Evolutionary conservation across 1,139 yeast genomes (phyloP), one percentile per base, ranked within the genome.

Genomic region (Yamadazyma triangularis): DNA sequence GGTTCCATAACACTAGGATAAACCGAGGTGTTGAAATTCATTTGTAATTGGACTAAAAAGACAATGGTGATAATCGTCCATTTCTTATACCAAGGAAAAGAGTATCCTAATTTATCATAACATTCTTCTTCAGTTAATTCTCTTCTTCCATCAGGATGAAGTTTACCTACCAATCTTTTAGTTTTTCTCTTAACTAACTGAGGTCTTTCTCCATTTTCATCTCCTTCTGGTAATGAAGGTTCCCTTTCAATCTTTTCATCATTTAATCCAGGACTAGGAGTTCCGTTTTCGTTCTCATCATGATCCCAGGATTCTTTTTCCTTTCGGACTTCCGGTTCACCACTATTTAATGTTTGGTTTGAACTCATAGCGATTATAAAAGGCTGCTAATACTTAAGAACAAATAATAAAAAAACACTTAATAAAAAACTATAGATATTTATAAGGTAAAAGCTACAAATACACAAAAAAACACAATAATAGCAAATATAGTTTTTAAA

Each of bases 21-120:
- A 8, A 60, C 51, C 38, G 59, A 47, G 4, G 66, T 42, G 40
- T 61, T 61, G 45, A 58, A 59, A 40, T 61, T 61, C 67, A 61
- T 61, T 7, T 66, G 59, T 23, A 57, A 38, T 39, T 61, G 68
- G 5, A 60, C 65, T n/a, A 51, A 35, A 35, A 61, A 61, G 13
- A 57, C 49, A 13, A 61, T 53, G 2, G 56, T 36, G 15, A 60
- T 36, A 21, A 60, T 56, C 27, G 42, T 40, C 67, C 67, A 61
- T 42, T 60, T 60, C 36, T 53, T 57, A 27, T 26, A 26, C 35
- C 47, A 29, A 3, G 62, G 50, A 38, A 47, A 61, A 20, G 41
- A 31, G 35, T 44, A 59, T 7, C 65, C 67, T 15, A 61, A 47
- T 28, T 47, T 46, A 18, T 58, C 58, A 37, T 53, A 56, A 38